phyloP scores from a whole-genome alignment of 192 early-diverging fungal genomes.

The Rhizophagus sp. region DNA sequence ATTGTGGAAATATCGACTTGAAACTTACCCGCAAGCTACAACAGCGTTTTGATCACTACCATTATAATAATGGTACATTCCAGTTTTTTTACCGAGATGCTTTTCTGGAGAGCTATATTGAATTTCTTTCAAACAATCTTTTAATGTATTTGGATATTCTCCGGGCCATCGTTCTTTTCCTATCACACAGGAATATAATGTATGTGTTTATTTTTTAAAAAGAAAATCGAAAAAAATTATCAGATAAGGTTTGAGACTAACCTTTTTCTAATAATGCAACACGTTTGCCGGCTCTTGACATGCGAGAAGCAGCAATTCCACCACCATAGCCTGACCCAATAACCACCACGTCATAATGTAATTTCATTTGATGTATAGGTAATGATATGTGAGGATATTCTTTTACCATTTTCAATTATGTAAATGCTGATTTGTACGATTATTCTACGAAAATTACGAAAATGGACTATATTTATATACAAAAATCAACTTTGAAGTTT shows the following conservation, averaged over 20 bases:
- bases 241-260: background rate
- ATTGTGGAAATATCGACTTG: background rate
- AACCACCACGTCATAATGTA: constrained; percentile 47
- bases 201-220: no score
- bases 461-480: no score
- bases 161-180: constrained; percentile 52
- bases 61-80: constrained; percentile 44
- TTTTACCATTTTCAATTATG: background rate
- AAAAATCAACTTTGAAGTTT: no score
- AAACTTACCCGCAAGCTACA: constrained; percentile 42
- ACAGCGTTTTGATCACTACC: constrained; percentile 44
- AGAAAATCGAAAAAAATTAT: no score
- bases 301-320: constrained; percentile 45
- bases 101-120: constrained; percentile 38
- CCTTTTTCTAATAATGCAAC: constrained; percentile 45
- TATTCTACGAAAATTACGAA: no score
- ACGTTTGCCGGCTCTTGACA: constrained; percentile 44
- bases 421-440: no score
- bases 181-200: background rate
- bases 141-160: constrained; percentile 40
- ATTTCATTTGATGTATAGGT: constrained; percentile 16
- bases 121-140: constrained; percentile 37
- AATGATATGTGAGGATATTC: constrained; percentile 13
- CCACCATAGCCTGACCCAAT: constrained; percentile 51
- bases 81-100: constrained; percentile 37